Percentiles rank a stretch among this genome's conserved stretches.
These are phyloP conservation scores for Mucor saturninus DNA, from an alignment of 371 early-diverging fungal genomes.

Conservation along the genomic window DNA sequence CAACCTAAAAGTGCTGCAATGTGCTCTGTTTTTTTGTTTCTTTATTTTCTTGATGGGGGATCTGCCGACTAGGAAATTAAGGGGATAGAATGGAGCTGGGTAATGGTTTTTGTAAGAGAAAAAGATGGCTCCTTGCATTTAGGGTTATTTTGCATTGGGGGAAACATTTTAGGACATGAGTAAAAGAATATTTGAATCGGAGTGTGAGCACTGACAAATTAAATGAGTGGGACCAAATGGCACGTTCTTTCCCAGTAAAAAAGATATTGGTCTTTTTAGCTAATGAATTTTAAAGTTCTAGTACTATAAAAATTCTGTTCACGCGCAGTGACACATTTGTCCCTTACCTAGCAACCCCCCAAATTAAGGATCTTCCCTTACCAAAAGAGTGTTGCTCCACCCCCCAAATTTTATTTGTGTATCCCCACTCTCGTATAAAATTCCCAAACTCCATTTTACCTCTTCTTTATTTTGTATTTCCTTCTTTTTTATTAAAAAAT, in stretches of 20 bases:
- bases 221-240: constrained; percentile 23
- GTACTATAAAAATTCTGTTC: constrained; percentile 10
- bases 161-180: neutral
- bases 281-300: constrained; percentile 8
- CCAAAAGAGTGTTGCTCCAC: neutral
- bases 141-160: neutral
- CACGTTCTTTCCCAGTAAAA: constrained; percentile 21
- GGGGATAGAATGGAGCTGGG: neutral
- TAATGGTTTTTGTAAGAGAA: neutral
- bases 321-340: constrained; percentile 8
- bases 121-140: constrained; percentile 1
- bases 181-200: constrained; percentile 12
- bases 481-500: neutral
- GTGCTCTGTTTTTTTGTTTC: constrained; percentile 19
- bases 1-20: constrained; percentile 28
- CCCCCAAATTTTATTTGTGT: constrained; percentile 14
- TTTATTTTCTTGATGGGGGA: neutral
- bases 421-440: constrained; percentile 13
- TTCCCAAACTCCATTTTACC: constrained; percentile 6
- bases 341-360: constrained; percentile 4
- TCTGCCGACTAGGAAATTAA: neutral
- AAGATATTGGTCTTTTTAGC: constrained; percentile 20
- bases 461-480: constrained; percentile 6
- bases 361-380: constrained; percentile 16
- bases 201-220: constrained; percentile 33